A percentile compares a stretch with the other conserved stretches of the same genome.
Evolutionary conservation across 1,139 yeast genomes (phyloP).

Genomic region (Blastobotrys ciferrii): DNA sequence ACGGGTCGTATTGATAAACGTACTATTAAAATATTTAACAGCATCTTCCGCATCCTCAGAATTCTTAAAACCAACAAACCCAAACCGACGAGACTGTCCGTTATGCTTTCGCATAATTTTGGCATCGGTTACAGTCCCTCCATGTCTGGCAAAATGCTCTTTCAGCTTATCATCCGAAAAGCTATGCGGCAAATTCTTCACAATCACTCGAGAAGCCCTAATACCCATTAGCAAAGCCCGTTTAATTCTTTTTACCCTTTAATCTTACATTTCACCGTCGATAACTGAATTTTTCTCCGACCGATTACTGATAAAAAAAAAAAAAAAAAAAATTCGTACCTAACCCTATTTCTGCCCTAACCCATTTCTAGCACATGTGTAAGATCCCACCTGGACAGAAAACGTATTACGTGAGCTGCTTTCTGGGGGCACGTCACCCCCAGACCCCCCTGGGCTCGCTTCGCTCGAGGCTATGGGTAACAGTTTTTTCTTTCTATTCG

Average conservation of each 20-base stretch:
- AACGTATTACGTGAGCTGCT: no score
- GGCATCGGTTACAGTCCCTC: slow-evolving; percentile 71
- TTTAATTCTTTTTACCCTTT: background rate
- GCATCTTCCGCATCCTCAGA: slow-evolving; percentile 75
- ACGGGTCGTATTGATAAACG: slow-evolving; percentile 80
- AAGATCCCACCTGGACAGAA: no score
- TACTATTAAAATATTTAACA: slow-evolving; percentile 67
- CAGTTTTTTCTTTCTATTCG: no score
- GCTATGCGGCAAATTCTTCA: slow-evolving; percentile 87
- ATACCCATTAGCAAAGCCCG: background rate
- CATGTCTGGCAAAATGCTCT: slow-evolving; percentile 63
- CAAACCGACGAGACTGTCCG: slow-evolving; percentile 91
- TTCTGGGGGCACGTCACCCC: no score
- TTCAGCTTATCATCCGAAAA: slow-evolving; percentile 72
- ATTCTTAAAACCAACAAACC: slow-evolving; percentile 81
- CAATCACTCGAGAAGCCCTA: slow-evolving; percentile 79
- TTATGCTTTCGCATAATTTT: slow-evolving; percentile 73
- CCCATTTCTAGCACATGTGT: background rate
- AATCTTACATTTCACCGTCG: background rate
- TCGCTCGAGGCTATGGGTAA: no score
- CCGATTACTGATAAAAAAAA: background rate
- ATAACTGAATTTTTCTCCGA: background rate
- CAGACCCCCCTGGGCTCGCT: no score
- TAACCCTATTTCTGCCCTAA: slow-evolving; percentile 4
- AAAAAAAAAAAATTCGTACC: slow-evolving; percentile 7